Base-by-base conservation (phyloP, 73 alveolate species). In the Paraurostyla sp. region DNA sequence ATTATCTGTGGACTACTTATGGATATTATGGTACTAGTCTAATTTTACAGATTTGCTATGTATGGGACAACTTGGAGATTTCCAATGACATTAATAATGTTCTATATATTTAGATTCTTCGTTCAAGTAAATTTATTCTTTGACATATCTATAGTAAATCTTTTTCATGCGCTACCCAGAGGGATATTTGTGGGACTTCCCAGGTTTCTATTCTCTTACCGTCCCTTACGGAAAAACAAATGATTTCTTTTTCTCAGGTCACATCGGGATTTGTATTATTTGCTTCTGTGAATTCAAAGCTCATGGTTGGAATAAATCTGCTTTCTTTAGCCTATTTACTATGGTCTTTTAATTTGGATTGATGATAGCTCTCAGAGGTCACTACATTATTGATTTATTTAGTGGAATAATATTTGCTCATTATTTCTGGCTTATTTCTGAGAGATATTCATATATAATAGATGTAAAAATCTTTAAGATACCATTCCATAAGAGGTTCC, bases 191-290 rank as follows among this genome's bases (percentile, higher is more conserved):
- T 92, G 96, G 96, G 92, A 80, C 58, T 83, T 94, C 83, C 99
- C 99, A 9, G 91, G 95, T 11, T 83, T 94, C 49, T 95, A 96
- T 16, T 89, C 97, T 0, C 43, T 96, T 18, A 90, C 92, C 13
- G 97, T 96, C 0, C 93, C 96, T 32, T 96, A 96, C 71, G 92
- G 91, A 25, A 83, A 81, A 68, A 94, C 96, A 0, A 71, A 83
- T 51, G 99, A 96, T 75, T 96, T 96, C 82, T 96, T 96, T 89
- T 96, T 41, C 63, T 94, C 98, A 63, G 99, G 99, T 0, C 99
- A 96, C 85, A 83, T 92, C 23, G 99, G 99, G 38, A 50, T 91
- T 43, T 90, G 94, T 32, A 59, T 92, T 18, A 27, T 95, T n/a
- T 65, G 91, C 35, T 59, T 42, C 54, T 46, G 92, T 52, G 97